Percentiles rank a stretch among this genome's conserved stretches.
These are phyloP conservation scores for Cornus florida DNA, from an alignment of 148 eudicot genomes.

Conservation along the genomic window DNA sequence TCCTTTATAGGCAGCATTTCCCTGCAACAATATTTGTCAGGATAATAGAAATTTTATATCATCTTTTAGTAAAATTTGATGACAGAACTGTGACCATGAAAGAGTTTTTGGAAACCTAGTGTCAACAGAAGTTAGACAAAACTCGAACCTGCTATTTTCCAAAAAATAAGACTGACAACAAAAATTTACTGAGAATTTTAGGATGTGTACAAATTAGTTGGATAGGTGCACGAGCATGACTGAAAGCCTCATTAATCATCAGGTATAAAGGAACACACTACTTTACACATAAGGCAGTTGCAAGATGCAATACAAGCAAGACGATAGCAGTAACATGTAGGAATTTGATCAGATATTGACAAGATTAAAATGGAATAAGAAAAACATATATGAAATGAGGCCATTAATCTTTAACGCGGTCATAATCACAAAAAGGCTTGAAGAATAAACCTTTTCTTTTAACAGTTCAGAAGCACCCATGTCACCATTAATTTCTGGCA, in stretches of 20 bases:
- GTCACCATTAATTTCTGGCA: constrained; percentile 50
- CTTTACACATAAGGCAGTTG: not conserved
- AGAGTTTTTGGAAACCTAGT: not conserved
- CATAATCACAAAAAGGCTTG: constrained; percentile 6
- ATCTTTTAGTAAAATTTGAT: not conserved
- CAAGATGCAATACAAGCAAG: not conserved
- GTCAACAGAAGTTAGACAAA: not conserved
- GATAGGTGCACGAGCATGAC: not conserved
- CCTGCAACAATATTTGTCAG: constrained; percentile 39
- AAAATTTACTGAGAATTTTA: too few species aligned
- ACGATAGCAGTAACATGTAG: not conserved
- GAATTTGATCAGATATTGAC: not conserved
- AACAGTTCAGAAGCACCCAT: constrained; percentile 80
- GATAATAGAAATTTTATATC: not conserved
- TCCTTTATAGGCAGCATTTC: constrained; percentile 84
- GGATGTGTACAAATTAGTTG: not conserved
- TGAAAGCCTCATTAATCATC: not conserved
- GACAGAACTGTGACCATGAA: not conserved
- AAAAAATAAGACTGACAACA: too few species aligned
- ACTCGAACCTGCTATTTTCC: too few species aligned
- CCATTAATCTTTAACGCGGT: not conserved
- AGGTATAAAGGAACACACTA: not conserved
- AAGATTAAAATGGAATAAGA: not conserved
- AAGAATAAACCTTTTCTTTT: constrained; percentile 70
- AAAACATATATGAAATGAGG: not conserved